Conservation (phyloP, 176 grass and related monocot genomes). For the Urochloa ruziziensis region DNA sequence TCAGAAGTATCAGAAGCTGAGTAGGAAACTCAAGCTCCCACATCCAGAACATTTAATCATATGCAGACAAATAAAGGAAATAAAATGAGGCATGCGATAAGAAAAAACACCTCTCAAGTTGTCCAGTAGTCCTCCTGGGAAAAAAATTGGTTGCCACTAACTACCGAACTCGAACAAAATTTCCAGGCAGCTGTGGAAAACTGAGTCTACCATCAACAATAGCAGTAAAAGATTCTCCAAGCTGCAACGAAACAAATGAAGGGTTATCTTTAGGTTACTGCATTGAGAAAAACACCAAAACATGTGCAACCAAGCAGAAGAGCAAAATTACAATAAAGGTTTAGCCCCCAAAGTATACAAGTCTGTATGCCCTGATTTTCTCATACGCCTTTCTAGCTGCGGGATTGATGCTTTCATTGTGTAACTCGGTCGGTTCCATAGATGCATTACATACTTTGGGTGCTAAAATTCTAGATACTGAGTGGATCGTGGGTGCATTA, state of each 20-base stretch:
- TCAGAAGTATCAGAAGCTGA: constrained; percentile 10
- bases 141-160: neutral
- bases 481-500: neutral
- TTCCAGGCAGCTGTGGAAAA: neutral
- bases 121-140: neutral
- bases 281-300: neutral
- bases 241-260: constrained; percentile 1
- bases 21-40: neutral
- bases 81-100: neutral
- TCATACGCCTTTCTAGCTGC: neutral
- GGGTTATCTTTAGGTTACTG: neutral
- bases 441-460: neutral
- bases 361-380: neutral
- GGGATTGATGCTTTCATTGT: neutral
- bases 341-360: neutral
- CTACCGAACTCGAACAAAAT: neutral
- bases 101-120: neutral
- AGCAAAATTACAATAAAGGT: neutral
- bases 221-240: neutral
- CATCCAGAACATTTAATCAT: neutral
- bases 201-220: neutral
- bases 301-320: neutral
- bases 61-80: neutral
- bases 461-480: neutral
- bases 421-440: neutral